phyloP scores from a whole-genome alignment of 2,329 filamentous ascomycete species.

The Fusarium nisikadoi region DNA sequence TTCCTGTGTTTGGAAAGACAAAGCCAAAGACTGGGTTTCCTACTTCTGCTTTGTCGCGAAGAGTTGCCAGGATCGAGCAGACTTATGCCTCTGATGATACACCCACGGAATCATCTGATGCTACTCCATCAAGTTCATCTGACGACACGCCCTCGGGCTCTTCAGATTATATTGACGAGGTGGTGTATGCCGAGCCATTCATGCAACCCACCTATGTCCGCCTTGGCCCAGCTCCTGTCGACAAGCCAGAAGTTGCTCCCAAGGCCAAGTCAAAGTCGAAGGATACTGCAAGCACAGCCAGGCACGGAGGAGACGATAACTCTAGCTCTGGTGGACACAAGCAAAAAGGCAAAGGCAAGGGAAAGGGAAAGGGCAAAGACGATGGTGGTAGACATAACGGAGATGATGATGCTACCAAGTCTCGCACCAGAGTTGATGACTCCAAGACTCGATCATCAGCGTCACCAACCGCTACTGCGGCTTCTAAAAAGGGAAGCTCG shows the following conservation, averaged over 20 bases:
- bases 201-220: constrained; percentile 9
- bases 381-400: neutral
- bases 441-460: neutral
- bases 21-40: neutral
- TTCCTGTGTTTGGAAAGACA: neutral
- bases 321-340: neutral
- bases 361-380: neutral
- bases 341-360: neutral
- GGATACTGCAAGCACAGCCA: neutral
- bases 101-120: neutral
- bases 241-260: neutral
- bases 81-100: neutral
- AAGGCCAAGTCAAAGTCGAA: neutral
- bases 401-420: neutral
- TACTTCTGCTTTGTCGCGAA: neutral
- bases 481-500: neutral
- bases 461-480: neutral
- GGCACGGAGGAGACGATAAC: neutral
- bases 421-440: neutral
- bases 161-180: neutral
- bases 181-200: constrained; percentile 1
- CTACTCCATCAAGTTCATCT: too few species aligned
- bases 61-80: neutral
- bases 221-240: neutral
- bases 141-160: neutral